Evolutionary conservation across 2,329 filamentous ascomycete species (phyloP).

Genomic region (Fusarium duplospermum): DNA sequence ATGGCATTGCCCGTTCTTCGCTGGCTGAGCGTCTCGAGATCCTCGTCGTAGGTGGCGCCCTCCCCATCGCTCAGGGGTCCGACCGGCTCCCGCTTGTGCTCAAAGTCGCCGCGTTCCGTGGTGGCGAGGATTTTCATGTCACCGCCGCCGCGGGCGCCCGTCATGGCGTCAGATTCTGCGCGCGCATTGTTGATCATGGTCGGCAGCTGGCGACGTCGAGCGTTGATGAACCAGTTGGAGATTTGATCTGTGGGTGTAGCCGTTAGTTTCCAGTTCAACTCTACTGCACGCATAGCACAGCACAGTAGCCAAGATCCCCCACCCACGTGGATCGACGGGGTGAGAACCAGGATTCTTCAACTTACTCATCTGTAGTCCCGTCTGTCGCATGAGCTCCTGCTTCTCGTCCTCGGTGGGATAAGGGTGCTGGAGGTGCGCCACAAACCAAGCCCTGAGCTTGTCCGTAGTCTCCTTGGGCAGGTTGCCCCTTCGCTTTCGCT

Average conservation of each 20-base stretch:
- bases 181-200: constrained; percentile 68
- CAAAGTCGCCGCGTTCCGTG: constrained; percentile 55
- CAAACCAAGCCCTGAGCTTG: constrained; percentile 83
- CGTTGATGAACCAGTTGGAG: constrained; percentile 86
- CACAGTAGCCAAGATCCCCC: neutral
- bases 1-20: constrained; percentile 49
- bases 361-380: constrained; percentile 82
- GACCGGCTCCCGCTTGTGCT: constrained; percentile 51
- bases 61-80: constrained; percentile 61
- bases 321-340: neutral
- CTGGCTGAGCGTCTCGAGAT: constrained; percentile 48
- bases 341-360: constrained; percentile 41
- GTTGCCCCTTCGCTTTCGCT: constrained; percentile 79
- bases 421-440: constrained; percentile 80
- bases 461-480: constrained; percentile 91
- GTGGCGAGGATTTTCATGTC: constrained; percentile 54
- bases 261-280: constrained; percentile 20
- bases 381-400: constrained; percentile 80
- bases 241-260: constrained; percentile 67
- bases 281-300: neutral
- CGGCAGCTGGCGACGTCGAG: constrained; percentile 73
- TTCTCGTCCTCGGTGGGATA: constrained; percentile 93
- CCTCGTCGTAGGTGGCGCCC: constrained; percentile 58
- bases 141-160: constrained; percentile 44
- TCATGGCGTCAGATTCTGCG: constrained; percentile 63